Conservation (phyloP, 2,329 filamentous ascomycete species). For the Phialocephala subalpina region DNA sequence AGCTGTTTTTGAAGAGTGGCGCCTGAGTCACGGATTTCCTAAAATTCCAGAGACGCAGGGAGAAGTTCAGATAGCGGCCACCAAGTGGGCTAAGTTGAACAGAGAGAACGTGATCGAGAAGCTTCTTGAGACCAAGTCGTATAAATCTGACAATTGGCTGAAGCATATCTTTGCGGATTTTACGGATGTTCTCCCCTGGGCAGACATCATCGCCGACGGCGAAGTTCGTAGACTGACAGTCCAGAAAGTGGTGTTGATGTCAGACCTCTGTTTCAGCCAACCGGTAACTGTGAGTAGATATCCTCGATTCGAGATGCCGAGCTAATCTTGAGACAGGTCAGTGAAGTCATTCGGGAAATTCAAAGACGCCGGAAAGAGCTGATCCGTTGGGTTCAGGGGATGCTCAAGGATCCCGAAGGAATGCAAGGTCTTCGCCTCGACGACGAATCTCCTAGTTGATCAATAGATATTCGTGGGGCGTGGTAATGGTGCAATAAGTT, state of each 20-base stretch:
- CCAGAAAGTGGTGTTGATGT: not conserved
- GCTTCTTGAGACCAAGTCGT: conserved; percentile 6
- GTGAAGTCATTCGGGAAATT: not conserved
- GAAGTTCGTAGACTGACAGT: not conserved
- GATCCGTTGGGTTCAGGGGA: not conserved
- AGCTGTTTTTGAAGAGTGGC: conserved; percentile 21
- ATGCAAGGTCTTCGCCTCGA: not conserved
- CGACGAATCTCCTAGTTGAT: not conserved
- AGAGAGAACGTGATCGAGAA: not conserved
- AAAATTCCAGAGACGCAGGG: conserved; percentile 11
- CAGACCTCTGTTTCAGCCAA: conserved; percentile 1
- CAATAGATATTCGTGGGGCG: not conserved
- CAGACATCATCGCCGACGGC: not conserved
- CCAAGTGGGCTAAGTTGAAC: not conserved
- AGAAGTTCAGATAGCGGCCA: not conserved
- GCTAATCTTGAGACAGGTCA: not conserved
- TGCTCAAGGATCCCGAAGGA: conserved; percentile 2
- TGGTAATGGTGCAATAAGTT: not conserved
- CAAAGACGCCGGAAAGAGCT: not conserved
- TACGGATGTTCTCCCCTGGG: not conserved
- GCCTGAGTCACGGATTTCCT: conserved; percentile 12
- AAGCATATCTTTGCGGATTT: conserved; percentile 11
- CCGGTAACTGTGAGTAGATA: not conserved
- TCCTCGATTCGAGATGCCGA: not conserved
- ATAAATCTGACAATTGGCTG: conserved; percentile 16